These are phyloP conservation scores for Thermoascus crustaceus DNA, from an alignment of 2,329 filamentous ascomycete species.

Conservation along the genomic window DNA sequence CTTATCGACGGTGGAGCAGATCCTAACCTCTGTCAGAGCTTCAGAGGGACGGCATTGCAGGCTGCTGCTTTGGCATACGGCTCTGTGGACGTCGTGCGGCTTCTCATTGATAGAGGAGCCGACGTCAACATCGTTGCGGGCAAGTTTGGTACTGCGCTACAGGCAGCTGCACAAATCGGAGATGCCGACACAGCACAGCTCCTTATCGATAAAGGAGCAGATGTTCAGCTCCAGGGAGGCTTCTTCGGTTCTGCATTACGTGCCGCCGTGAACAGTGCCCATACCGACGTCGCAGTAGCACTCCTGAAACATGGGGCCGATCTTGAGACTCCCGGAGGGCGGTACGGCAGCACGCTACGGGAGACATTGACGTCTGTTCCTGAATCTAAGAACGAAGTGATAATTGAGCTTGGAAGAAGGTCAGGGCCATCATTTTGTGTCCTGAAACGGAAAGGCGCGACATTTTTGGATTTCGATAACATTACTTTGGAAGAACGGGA, in stretches of 20 bases:
- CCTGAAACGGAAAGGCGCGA: background rate
- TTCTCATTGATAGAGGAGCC: slow-evolving; percentile 3
- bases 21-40: background rate
- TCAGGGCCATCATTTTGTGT: background rate
- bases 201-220: slow-evolving; percentile 3
- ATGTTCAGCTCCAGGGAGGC: slow-evolving; percentile 2
- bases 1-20: slow-evolving; percentile 3
- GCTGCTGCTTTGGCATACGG: background rate
- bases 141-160: slow-evolving; percentile 3
- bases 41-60: slow-evolving; percentile 3
- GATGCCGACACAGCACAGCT: slow-evolving; percentile 3
- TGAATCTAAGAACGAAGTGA: background rate
- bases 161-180: slow-evolving; percentile 4
- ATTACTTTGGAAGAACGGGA: background rate
- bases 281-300: background rate
- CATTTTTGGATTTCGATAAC: background rate
- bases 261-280: background rate
- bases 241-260: slow-evolving; percentile 3
- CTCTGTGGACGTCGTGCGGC: slow-evolving; percentile 1
- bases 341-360: background rate
- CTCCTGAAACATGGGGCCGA: slow-evolving; percentile 5
- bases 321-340: slow-evolving; percentile 3
- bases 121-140: slow-evolving; percentile 4
- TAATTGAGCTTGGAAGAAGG: background rate
- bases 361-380: slow-evolving; percentile 1